Evolutionary conservation across 179 eudicot genomes (phyloP), one percentile per base, ranked within the genome.

Genomic region (Silene coronaria): DNA sequence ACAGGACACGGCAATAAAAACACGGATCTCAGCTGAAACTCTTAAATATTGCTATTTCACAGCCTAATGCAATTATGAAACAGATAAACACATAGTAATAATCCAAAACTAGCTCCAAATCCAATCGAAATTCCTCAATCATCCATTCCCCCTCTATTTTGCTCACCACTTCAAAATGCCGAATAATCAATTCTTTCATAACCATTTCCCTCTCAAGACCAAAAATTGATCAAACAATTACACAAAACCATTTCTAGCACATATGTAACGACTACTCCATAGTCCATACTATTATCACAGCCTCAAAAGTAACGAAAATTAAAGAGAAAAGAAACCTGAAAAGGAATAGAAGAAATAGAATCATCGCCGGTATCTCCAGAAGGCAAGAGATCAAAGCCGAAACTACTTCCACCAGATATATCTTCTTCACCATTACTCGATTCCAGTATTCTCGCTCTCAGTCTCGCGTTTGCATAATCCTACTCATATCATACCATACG

Each of bases 331-430:
- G 69, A 23, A 75, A 94, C 98, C 98, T 94, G 98, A 83, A 90
- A 90, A 28, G 97, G 97, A 78, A 90, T 87, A 23, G 85, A 75
- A 34, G 88, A 84, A 26, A 91, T 48, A 59, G 80, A 89, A 70
- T 79, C 89, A 24, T 92, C 92, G 34, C 98, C 97, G 22, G 98
- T 81, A 0, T 89, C 84, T 26, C 97, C 98, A 55, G 83, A 83
- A 21, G 87, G 84, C 85, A 89, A 78, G 16, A 82, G 83, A 86
- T 87, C 91, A 60, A 81, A 81, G 28, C 84, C 74, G 3, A 53
- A 48, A 48, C 61, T 17, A 14, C 60, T 60, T 8, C 45, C 74
- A 16, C 74, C 76, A 24, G 73, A 28, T 10, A 42, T 32, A 30
- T 75, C 88, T 73, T 79, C 84, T 77, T 79, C 84, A 19, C 73